Evolutionary conservation across 352 stramenopile genomes (phyloP), one percentile per base, ranked within the genome.

Genomic region (Phytophthora capsici): DNA sequence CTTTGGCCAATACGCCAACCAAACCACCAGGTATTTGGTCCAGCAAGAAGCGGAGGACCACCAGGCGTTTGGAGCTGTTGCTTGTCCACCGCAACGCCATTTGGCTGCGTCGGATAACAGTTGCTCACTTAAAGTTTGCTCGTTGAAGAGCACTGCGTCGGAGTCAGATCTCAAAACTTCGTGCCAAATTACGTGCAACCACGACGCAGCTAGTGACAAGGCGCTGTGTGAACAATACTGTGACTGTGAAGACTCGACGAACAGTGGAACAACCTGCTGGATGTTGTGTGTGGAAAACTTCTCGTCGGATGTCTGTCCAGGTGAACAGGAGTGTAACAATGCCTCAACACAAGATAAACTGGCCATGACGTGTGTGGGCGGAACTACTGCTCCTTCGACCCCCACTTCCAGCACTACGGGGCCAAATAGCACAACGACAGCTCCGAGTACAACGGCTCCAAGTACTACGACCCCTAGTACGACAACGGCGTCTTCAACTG

Each of bases 281-380:
- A 88, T 88, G 78, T 53, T 88, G 38, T 88, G 78, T 45, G 78
- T 88, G 16, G 73, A 80, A 22, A 80, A 87, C 28, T 45, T 87
- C 13, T 63, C 63, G 12, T 50, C 66, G 6, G 70, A 80, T 22
- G 70, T 79, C 10, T 86, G 78, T 66, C 62, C 73, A 1, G 75
- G 78, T 26, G 64, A 75, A 49, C 78, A 86, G 57, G 55, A 75
- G 48, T 86, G 78, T 59, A 86, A 86, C 51, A 66, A 67, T 32
- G 75, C 62, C 6, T 58, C 20, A 19, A 70, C 63, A 3, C 49
- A 74, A 63, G 71, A 76, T 20, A 71, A 62, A 25, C 32, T 84
- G 45, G 78, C 72, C n/a, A 84, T 86, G 78, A 73, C 64, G 13
- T 86, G 78, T 36, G 57, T 72, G 23, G 67, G 32, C 8, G 66